Percentiles rank a stretch among this genome's conserved stretches.
phyloP scores from a whole-genome alignment of 2,329 filamentous ascomycete species.

The Sordariomycetes sp. region DNA sequence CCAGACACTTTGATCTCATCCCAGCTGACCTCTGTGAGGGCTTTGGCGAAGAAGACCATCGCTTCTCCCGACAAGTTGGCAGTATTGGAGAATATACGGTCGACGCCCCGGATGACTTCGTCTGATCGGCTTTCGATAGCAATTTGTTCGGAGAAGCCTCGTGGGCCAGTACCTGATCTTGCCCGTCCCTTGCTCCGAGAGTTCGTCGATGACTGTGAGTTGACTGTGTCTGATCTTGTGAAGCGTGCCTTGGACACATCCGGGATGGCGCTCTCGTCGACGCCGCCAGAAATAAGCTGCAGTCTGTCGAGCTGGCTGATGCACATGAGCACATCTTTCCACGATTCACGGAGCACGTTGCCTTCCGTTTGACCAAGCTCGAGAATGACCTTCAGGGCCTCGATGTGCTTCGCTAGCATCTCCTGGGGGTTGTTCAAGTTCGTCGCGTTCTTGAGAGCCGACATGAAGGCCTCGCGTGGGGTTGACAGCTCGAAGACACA shows the following conservation, averaged over 20 bases:
- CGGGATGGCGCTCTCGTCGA: slow-evolving; percentile 85
- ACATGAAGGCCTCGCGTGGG: slow-evolving; percentile 91
- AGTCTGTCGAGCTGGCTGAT: slow-evolving; percentile 93
- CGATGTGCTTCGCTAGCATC: slow-evolving; percentile 92
- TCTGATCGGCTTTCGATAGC: slow-evolving; percentile 88
- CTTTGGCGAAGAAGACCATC: slow-evolving; percentile 89
- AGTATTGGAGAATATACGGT: slow-evolving; percentile 94
- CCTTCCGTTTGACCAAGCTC: slow-evolving; percentile 92
- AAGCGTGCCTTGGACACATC: slow-evolving; percentile 83
- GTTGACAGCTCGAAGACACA: slow-evolving; percentile 90
- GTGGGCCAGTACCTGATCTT: slow-evolving; percentile 49
- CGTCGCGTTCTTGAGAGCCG: slow-evolving; percentile 83
- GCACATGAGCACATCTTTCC: slow-evolving; percentile 91
- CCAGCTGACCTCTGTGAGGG: slow-evolving; percentile 94
- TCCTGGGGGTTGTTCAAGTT: slow-evolving; percentile 94
- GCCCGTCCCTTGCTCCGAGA: slow-evolving; percentile 37
- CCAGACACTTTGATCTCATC: slow-evolving; percentile 98
- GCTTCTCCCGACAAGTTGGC: slow-evolving; percentile 88
- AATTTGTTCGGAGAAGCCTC: slow-evolving; percentile 66
- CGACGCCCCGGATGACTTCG: slow-evolving; percentile 85
- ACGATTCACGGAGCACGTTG: slow-evolving; percentile 79
- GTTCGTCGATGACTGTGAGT: slow-evolving; percentile 60
- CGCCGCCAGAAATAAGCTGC: slow-evolving; percentile 88
- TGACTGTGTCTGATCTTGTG: slow-evolving; percentile 43
- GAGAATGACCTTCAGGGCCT: slow-evolving; percentile 83